Conservation (phyloP, 345 rosid genomes). For the Eucalyptus decipiens region DNA sequence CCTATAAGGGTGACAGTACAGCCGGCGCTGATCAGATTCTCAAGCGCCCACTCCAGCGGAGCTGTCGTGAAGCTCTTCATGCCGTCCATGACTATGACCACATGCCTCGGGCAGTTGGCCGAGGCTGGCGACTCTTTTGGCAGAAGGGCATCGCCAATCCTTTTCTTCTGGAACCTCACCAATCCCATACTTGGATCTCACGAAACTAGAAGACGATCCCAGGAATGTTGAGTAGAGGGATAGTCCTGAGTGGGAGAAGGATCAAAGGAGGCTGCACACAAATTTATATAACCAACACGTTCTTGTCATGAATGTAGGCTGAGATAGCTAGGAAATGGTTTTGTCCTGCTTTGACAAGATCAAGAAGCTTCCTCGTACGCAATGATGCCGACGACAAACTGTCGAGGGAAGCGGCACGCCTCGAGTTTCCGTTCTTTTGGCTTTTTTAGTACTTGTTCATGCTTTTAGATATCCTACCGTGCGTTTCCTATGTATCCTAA, state of each 20-base stretch:
- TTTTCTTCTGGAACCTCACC: neutral
- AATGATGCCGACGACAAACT: neutral
- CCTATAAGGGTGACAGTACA: constrained; percentile 29
- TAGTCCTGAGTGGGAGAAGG: neutral
- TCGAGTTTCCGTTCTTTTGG: neutral
- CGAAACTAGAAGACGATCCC: neutral
- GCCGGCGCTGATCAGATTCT: constrained; percentile 15
- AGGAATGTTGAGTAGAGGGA: neutral
- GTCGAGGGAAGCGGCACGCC: neutral
- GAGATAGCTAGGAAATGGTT: neutral
- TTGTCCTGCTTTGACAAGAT: neutral
- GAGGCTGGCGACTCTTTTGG: neutral
- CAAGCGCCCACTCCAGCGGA: constrained; percentile 39
- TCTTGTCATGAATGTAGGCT: neutral
- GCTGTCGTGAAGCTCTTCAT: constrained; percentile 18
- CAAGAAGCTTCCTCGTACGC: neutral
- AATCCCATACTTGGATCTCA: neutral
- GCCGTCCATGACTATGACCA: constrained; percentile 42
- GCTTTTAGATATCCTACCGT: neutral
- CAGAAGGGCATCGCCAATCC: neutral
- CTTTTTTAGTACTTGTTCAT: neutral
- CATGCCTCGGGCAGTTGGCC: constrained; percentile 1
- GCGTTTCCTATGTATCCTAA: neutral
- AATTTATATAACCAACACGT: neutral
- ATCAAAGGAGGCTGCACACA: neutral